Percentiles rank a stretch among this genome's conserved stretches.
Evolutionary conservation across 2,329 filamentous ascomycete genomes (phyloP).

Genomic region (Thelonectria rubi): DNA sequence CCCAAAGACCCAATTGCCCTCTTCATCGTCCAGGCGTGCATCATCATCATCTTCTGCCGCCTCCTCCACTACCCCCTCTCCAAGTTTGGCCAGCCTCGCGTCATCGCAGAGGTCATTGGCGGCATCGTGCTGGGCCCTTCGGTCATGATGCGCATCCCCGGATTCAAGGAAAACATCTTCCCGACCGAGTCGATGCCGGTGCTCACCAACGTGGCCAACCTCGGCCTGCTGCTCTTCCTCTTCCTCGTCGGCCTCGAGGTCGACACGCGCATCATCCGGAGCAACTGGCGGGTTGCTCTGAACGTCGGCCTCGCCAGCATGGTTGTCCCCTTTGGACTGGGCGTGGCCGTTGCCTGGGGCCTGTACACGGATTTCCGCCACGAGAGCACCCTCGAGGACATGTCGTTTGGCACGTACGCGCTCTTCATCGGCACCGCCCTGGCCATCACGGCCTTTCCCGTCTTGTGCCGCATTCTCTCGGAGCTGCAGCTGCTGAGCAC

Average conservation of each 20-base stretch:
- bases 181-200: constrained; percentile 78
- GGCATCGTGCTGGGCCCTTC: constrained; percentile 87
- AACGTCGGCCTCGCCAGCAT: constrained; percentile 84
- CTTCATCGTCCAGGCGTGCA: constrained; percentile 48
- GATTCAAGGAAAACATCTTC: constrained; percentile 81
- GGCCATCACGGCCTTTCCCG: constrained; percentile 90
- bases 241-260: constrained; percentile 91
- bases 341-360: constrained; percentile 82
- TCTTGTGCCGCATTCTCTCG: constrained; percentile 91
- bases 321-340: constrained; percentile 83
- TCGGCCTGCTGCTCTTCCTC: constrained; percentile 84
- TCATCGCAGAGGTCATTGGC: constrained; percentile 87
- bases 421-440: constrained; percentile 91
- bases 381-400: constrained; percentile 51
- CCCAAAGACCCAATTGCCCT: constrained; percentile 73
- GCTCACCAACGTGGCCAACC: constrained; percentile 79
- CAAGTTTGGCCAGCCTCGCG: constrained; percentile 79
- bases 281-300: constrained; percentile 82
- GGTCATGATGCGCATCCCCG: constrained; percentile 85
- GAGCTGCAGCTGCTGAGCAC: constrained; percentile 87
- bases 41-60: constrained; percentile 59
- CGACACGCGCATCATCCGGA: constrained; percentile 78
- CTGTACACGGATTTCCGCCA: constrained; percentile 76
- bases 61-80: constrained; percentile 77
- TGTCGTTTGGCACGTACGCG: constrained; percentile 64